Evolutionary conservation across 176 grass and related monocot genomes (phyloP), one percentile per base, ranked within the genome.

Genomic region (Triticum dicoccoides): DNA sequence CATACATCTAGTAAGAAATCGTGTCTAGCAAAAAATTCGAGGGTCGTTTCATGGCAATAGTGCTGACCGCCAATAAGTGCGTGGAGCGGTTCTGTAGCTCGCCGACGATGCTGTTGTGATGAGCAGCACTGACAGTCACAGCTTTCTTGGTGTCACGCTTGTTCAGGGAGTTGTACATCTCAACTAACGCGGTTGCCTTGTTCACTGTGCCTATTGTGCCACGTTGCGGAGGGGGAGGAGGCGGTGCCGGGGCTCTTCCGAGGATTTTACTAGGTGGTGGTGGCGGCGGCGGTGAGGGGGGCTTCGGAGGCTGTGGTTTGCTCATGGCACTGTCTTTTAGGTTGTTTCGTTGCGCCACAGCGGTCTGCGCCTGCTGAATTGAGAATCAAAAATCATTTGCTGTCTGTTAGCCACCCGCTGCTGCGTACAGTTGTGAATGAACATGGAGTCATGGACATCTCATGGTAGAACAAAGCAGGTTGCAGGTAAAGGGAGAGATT

Each of bases 31-130:
- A 18, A 54, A 6, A 54, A 7, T 0, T 54, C 17, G 2, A 33
- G 25, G 25, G 41, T 5, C 5, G 25, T 32, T 66, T 1, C 25
- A 47, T 65, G 61, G 78, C 5, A 45, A 14, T 18, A 15, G 30
- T 66, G 82, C 88, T 56, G 82, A 98, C 96, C 45, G 96, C 91
- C 25, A 98, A 37, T 66, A 94, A 67, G 89, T 98, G 93, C 9
- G 84, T 59, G 24, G 96, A 98, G 79, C 96, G 93, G 80, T 95
- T 98, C 86, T 94, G 96, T 39, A 98, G 91, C 73, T 98, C 96
- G 30, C 90, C 93, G 20, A 98, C 86, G 2, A 98, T 91, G 78
- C 91, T 41, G 69, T 80, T 92, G 69, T 90, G 85, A 34, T 80
- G 84, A 12, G 81, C 70, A 21, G 84, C 73, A 73, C 78, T 90